These are phyloP conservation scores for Aspergillus quadrilineatus DNA, from an alignment of 2,329 filamentous ascomycete genomes.

Conservation along the genomic window DNA sequence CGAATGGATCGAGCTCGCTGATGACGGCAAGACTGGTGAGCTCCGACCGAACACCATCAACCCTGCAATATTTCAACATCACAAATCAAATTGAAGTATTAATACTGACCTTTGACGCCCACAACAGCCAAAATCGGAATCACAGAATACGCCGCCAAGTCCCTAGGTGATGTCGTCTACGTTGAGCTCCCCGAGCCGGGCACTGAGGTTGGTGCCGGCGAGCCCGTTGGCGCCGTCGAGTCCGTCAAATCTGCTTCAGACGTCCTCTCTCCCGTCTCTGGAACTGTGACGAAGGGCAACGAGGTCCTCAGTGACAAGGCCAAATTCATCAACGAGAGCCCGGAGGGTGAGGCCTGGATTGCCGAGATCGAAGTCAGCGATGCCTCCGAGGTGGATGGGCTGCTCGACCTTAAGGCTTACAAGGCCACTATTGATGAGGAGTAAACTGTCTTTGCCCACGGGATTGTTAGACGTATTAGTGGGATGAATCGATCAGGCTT, in stretches of 20 bases:
- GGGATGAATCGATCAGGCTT: not conserved
- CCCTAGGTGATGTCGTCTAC: conserved; percentile 94
- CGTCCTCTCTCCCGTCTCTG: conserved; percentile 83
- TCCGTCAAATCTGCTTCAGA: conserved; percentile 98
- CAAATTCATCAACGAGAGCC: conserved; percentile 80
- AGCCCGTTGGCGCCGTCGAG: conserved; percentile 90
- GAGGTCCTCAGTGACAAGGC: conserved; percentile 77
- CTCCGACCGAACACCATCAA: not conserved
- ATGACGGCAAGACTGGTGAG: conserved; percentile 72
- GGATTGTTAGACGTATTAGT: not conserved
- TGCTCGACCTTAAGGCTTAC: conserved; percentile 80
- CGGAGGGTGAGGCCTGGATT: conserved; percentile 91
- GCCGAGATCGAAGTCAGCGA: conserved; percentile 79
- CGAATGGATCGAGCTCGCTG: conserved; percentile 92
- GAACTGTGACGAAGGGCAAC: conserved; percentile 76
- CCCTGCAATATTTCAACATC: not conserved
- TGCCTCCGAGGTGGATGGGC: conserved; percentile 65
- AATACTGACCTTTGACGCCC: not conserved
- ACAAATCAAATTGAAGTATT: not conserved
- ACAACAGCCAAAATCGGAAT: conserved; percentile 71
- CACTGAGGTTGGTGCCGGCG: conserved; percentile 69
- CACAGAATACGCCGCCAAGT: conserved; percentile 84
- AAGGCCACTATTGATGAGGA: conserved; percentile 63
- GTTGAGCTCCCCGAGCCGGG: conserved; percentile 82
- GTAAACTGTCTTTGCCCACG: conserved; percentile 6